phyloP scores from a whole-genome alignment of 1,284 basidiomycete genomes.

The Fomitopsis palustris region DNA sequence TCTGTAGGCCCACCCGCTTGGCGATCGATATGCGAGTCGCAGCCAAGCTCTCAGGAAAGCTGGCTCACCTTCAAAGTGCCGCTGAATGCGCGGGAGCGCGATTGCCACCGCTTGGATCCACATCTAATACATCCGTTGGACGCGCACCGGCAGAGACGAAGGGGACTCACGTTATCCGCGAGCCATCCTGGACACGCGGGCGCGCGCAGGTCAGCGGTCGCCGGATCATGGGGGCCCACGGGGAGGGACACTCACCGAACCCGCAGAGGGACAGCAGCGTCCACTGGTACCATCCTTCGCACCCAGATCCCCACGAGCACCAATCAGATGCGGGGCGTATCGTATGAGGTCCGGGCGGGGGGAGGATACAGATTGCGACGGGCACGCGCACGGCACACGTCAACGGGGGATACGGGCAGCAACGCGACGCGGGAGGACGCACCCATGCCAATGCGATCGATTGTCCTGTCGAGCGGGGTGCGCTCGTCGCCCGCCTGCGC shows the following conservation, averaged over 20 bases:
- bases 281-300: conserved; percentile 74
- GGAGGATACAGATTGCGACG: conserved; percentile 5
- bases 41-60: background rate
- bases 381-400: background rate
- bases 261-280: conserved; percentile 78
- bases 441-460: conserved; percentile 91
- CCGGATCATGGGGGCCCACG: background rate
- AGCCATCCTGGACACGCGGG: conserved; percentile 58
- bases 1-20: background rate
- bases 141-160: conserved; percentile 3
- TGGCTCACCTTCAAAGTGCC: conserved; percentile 69
- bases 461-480: conserved; percentile 79
- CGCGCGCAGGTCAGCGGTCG: background rate
- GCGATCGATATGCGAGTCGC: background rate
- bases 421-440: conserved; percentile 11
- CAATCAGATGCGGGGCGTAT: conserved; percentile 1
- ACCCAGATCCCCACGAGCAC: background rate
- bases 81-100: conserved; percentile 88
- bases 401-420: background rate
- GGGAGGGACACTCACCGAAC: conserved; percentile 56
- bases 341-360: conserved; percentile 2
- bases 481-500: conserved; percentile 43
- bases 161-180: conserved; percentile 72
- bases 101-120: conserved; percentile 89
- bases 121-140: conserved; percentile 58